Base-by-base conservation (phyloP, 257 asterid species). In the Petrea volubilis region DNA sequence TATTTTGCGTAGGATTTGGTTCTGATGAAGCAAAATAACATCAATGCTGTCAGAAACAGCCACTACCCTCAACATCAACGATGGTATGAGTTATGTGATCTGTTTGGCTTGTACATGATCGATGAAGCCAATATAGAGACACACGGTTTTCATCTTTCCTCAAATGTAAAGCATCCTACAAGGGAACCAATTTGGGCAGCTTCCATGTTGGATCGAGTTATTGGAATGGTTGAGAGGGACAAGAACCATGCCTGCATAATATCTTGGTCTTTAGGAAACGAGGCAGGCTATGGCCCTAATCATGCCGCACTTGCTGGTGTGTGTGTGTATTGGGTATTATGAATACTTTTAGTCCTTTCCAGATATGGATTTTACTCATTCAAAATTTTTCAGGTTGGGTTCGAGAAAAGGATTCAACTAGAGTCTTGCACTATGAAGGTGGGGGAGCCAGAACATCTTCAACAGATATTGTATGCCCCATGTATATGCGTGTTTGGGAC, bases 121-220 rank as follows among this genome's bases (percentile, higher is more conserved):
- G 98, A 95, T 61, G 99, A 95, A 84, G 99, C 99, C 82, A 95
- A 95, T 79, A 95, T 92, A 25, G 99, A 95, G 84, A 95, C 98
- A 23, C 99, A 95, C 43, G 99, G 98, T 63, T 95, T 91, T 82
- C 90, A 85, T 77, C 93, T 84, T 73, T 85, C 82, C 67, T 78
- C 84, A 67, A 74, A 80, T 67, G 61, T 86, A 52, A 90, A 82
- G 83, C 97, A 92, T 83, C 99, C 98, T 64, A 82, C 98, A 28
- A 80, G 60, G 44, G 96, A 90, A 76, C 83, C 97, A 40, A 66
- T 81, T 73, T 95, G 98, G 98, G 95, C 96, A 62, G 72, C 92
- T 49, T 75, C 95, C 68, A 94, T 94, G 99, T 27, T 94, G 85
- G 98, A 91, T 74, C 90, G 99, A 72, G 98, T 92, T 46, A 80